Base-by-base conservation (phyloP, 2,329 filamentous ascomycete species). In the Fusarium luffae region DNA sequence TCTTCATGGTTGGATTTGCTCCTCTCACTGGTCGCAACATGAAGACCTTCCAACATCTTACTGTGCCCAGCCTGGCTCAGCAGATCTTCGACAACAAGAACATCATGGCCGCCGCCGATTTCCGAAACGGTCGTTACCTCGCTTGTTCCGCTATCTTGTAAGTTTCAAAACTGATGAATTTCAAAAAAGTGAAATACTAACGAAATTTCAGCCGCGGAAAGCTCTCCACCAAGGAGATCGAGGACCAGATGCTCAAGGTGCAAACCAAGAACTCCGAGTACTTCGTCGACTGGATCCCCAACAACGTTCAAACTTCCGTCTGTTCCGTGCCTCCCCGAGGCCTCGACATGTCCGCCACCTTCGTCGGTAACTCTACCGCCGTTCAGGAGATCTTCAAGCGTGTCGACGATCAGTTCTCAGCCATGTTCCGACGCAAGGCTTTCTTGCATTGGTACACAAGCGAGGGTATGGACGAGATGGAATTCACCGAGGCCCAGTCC, bases 381-480 rank as follows among this genome's bases (percentile, higher is more conserved):
- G 98, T 99, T 85, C 96, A 99, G 88, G 96, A 99, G 88, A 92
- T 99, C 77, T 99, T 99, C 92, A 98, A 99, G 93, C 95, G 96
- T 89, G 88, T 99, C 77, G 96, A 95, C 82, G 96, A 98, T 85
- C 96, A 98, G 88, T 99, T 99, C 91, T 94, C 92, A 85, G 95
- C 94, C 82, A 99, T 99, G 96, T 99, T 99, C 92, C 90, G 95
- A 86, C 94, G 96, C 86, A 99, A 98, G 93, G 96, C 96, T 90
- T 99, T 99, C 93, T 93, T 99, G 90, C 96, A 98, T 88, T 99
- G 96, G 96, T 99, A 98, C 88, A 99, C 96, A 89, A 94, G 94
- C 81, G 96, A 99, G 90, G 96, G 96, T 86, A 99, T 99, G 96
- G 96, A 99, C 86, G 96, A 98, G 91, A 98, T 98, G 96, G 96